A percentile compares a stretch with the other conserved stretches of the same genome.
phyloP scores from a whole-genome alignment of 2,329 filamentous ascomycete species.

The Aspergillus sp. region DNA sequence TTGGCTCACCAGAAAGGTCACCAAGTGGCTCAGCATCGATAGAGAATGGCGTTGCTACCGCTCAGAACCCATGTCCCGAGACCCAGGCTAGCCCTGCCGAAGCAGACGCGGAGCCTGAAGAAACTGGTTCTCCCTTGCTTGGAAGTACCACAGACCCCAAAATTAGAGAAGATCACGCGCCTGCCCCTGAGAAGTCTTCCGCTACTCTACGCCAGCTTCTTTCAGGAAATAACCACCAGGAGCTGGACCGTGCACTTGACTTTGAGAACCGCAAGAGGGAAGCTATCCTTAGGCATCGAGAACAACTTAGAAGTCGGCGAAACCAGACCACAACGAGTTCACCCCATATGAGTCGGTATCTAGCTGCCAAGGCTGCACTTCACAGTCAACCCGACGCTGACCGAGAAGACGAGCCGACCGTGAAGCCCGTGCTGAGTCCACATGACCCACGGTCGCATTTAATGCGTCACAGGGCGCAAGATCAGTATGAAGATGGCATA shows the following conservation, averaged over 20 bases:
- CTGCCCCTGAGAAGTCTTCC: slow-evolving; percentile 28
- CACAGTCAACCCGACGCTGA: not conserved
- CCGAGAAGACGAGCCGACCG: not conserved
- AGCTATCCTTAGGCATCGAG: slow-evolving; percentile 30
- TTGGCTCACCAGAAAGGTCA: slow-evolving; percentile 7
- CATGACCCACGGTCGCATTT: slow-evolving; percentile 36
- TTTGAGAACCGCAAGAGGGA: slow-evolving; percentile 43
- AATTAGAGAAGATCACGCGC: slow-evolving; percentile 13
- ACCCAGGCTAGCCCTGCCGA: too few species aligned
- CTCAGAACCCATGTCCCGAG: not conserved
- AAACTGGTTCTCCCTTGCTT: not conserved
- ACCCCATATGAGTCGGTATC: slow-evolving; percentile 35
- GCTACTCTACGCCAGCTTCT: slow-evolving; percentile 23
- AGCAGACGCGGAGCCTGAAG: not conserved
- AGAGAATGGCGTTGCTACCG: not conserved
- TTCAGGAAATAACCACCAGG: slow-evolving; percentile 13
- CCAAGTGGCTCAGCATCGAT: not conserved
- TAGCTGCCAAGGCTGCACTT: slow-evolving; percentile 32
- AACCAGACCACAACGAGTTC: slow-evolving; percentile 17
- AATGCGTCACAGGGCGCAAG: slow-evolving; percentile 24
- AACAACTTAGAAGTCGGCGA: slow-evolving; percentile 18
- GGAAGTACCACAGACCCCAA: not conserved
- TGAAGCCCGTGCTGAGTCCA: slow-evolving; percentile 15
- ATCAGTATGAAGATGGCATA: not conserved
- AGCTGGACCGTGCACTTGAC: slow-evolving; percentile 37